Evolutionary conservation across 306 rosid species (phyloP).

Genomic region (Cicer chorassanicum): DNA sequence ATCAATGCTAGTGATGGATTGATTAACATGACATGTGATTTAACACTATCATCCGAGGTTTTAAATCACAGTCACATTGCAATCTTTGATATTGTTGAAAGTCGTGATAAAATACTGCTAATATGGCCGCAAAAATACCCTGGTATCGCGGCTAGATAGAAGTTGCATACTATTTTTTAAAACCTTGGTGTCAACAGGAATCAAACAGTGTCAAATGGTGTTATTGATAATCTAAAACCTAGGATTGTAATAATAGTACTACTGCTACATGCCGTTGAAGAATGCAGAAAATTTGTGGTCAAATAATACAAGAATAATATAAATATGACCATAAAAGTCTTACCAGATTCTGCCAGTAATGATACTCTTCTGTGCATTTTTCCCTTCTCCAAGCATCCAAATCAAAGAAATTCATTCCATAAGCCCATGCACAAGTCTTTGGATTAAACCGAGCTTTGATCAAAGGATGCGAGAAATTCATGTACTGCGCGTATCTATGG

Average conservation of each 20-base stretch:
- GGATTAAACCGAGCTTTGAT: slow-evolving; percentile 80
- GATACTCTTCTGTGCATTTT: slow-evolving; percentile 84
- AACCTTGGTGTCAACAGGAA: neutral
- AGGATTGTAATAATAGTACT: neutral
- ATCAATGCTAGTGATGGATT: neutral
- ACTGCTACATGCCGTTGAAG: slow-evolving; percentile 12
- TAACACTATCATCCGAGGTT: neutral
- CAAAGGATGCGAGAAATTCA: slow-evolving; percentile 90
- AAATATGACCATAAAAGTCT: slow-evolving; percentile 31
- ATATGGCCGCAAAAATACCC: neutral
- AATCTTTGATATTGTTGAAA: neutral
- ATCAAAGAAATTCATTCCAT: slow-evolving; percentile 93
- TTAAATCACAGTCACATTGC: neutral
- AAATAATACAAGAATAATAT: neutral
- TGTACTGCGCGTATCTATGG: slow-evolving; percentile 85
- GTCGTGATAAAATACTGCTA: neutral
- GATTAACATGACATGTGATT: neutral
- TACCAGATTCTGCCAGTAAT: slow-evolving; percentile 92
- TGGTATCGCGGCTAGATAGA: neutral
- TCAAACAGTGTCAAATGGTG: slow-evolving; percentile 11
- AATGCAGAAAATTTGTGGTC: slow-evolving; percentile 10
- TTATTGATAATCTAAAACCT: slow-evolving; percentile 11
- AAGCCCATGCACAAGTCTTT: slow-evolving; percentile 89
- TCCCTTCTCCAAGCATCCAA: slow-evolving; percentile 90
- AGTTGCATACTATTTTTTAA: neutral